Evolutionary conservation across 129 eudicot species (phyloP), one percentile per base, ranked within the genome.

Genomic region (Arctium lappa): DNA sequence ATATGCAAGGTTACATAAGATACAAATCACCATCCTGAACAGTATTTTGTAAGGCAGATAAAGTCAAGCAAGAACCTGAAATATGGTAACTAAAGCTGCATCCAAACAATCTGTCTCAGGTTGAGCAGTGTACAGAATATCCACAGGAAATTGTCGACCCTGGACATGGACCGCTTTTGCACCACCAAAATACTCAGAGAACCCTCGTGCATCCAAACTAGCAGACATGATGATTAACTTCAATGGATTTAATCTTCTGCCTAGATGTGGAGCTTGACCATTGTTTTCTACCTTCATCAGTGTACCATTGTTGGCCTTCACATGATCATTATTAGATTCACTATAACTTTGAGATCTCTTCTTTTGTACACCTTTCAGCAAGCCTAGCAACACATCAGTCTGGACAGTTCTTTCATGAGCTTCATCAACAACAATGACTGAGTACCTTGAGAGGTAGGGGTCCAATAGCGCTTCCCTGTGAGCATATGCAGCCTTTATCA

Each of bases 391-490:
- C 60, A 96, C 98, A 89, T 96, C 98, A 38, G 99, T 96, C 82
- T 93, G 98, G 27, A 96, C 94, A 16, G 99, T 96, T 85, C 99
- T 88, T 89, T 96, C 99, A 56, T 96, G 99, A 88, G 98, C 98
- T 88, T 96, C 99, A 85, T 96, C 99, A 80, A 96, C 92, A 33
- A 96, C 86, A 87, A 93, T 91, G 75, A 96, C 97, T 15, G 99
- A 89, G 82, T 96, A 96, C 77, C 88, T 90, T 18, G 98, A 91
- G 77, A 96, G 97, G 63, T 80, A 88, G 3, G 98, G 95, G 81
- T 96, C 99, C 89, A 96, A 86, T 79, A 96, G 89, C 84, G 98
- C 98, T 87, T 96, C 99, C 94, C 98, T 95, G 93, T 56, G 82
- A 77, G 75, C 40, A 85, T 37, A 80, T 16, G 40, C 75, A 75